phyloP scores from a whole-genome alignment of 345 rosid genomes.

The Eutrema japonicum region DNA sequence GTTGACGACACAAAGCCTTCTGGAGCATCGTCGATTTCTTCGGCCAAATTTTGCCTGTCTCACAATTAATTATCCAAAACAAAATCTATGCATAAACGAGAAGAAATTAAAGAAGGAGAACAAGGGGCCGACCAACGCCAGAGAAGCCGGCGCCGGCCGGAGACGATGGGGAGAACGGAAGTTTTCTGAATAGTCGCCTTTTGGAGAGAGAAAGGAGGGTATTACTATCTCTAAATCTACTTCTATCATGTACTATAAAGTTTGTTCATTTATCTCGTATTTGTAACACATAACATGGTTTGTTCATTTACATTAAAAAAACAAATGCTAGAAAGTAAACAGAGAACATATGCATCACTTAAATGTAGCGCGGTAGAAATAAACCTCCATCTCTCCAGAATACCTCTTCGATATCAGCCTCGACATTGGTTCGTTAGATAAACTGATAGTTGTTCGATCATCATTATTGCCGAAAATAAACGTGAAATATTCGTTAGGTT shows the following conservation, averaged over 20 bases:
- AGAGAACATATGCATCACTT: background rate
- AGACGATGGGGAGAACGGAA: too few species aligned
- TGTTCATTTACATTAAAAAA: background rate
- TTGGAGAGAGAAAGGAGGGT: too few species aligned
- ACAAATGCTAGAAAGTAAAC: background rate
- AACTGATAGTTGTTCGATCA: conserved; percentile 16
- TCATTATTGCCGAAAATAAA: conserved; percentile 1
- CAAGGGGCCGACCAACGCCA: too few species aligned
- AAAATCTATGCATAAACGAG: too few species aligned
- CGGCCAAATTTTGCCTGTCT: too few species aligned
- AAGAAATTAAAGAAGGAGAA: too few species aligned
- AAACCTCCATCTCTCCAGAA: conserved; percentile 35
- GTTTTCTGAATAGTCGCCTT: too few species aligned
- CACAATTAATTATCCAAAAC: too few species aligned
- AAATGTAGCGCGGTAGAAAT: conserved; percentile 11
- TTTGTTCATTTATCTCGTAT: background rate
- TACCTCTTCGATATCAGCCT: conserved; percentile 5
- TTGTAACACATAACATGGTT: conserved; percentile 13
- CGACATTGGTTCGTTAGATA: background rate
- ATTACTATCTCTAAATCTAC: too few species aligned
- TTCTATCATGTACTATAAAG: background rate
- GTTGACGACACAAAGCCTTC: too few species aligned
- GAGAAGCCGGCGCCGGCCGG: too few species aligned
- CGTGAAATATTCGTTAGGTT: conserved; percentile 23
- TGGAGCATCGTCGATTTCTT: too few species aligned